Evolutionary conservation across 2,329 filamentous ascomycete genomes (phyloP).

Genomic region (Akanthomyces muscarius): DNA sequence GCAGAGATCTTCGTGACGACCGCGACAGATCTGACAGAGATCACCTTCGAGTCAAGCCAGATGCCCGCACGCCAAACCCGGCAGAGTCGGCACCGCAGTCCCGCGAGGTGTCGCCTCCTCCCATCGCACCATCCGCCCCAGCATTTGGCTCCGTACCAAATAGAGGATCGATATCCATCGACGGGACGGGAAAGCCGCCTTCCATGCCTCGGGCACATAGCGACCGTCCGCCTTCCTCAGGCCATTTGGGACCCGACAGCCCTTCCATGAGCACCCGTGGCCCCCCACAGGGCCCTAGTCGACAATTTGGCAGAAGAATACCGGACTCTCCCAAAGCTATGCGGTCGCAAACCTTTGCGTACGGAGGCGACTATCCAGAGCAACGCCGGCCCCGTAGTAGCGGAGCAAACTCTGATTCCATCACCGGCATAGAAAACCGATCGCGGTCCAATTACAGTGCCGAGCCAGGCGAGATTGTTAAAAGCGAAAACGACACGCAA

Average conservation of each 20-base stretch:
- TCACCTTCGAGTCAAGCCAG: conserved; percentile 46
- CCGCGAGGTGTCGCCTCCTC: conserved; percentile 54
- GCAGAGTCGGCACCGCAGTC: conserved; percentile 45
- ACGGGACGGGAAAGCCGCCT: conserved; percentile 43
- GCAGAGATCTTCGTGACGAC: conserved; percentile 45
- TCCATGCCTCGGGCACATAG: conserved; percentile 34
- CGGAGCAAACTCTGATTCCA: conserved; percentile 45
- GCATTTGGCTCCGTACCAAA: conserved; percentile 54
- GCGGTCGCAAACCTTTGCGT: conserved; percentile 47
- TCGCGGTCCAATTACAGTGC: conserved; percentile 39
- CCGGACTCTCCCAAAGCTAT: conserved; percentile 51
- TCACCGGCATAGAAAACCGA: conserved; percentile 32
- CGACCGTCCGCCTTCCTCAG: conserved; percentile 17
- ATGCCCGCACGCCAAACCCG: conserved; percentile 42
- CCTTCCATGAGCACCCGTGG: conserved; percentile 35
- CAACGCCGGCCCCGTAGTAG: conserved; percentile 49
- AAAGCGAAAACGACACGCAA: conserved; percentile 36
- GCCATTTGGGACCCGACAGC: conserved; percentile 36
- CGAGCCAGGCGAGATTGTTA: conserved; percentile 45
- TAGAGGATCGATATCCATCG: conserved; percentile 34
- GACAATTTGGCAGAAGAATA: conserved; percentile 38
- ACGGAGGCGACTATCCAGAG: conserved; percentile 37
- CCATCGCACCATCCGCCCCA: conserved; percentile 54
- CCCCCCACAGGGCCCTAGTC: neutral
- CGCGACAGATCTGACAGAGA: conserved; percentile 45